Evolutionary conservation across 2,329 filamentous ascomycete species (phyloP).

Genomic region (Bipolaris bicolor): DNA sequence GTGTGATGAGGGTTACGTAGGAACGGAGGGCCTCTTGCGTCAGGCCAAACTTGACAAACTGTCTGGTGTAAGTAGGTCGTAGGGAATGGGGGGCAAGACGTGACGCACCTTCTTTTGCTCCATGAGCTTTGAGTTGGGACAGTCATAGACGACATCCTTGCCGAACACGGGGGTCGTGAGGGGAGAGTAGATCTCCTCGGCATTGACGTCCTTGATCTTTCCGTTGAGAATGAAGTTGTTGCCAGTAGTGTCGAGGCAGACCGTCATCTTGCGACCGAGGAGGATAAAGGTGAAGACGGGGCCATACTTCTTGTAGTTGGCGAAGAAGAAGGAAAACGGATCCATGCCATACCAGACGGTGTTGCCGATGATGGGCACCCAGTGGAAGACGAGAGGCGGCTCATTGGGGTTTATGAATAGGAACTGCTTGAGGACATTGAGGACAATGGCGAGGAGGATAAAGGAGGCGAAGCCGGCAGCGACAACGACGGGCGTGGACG

Average conservation of each 20-base stretch:
- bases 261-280: slow-evolving; percentile 87
- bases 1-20: slow-evolving; percentile 79
- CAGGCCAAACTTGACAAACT: slow-evolving; percentile 83
- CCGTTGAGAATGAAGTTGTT: slow-evolving; percentile 94
- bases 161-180: slow-evolving; percentile 77
- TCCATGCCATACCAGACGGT: slow-evolving; percentile 96
- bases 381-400: slow-evolving; percentile 68
- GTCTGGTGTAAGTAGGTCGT: slow-evolving; percentile 16
- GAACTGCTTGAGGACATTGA: slow-evolving; percentile 82
- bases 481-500: slow-evolving; percentile 54
- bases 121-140: slow-evolving; percentile 90
- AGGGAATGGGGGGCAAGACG: neutral
- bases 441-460: slow-evolving; percentile 64
- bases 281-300: slow-evolving; percentile 90
- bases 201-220: slow-evolving; percentile 86
- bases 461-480: slow-evolving; percentile 55
- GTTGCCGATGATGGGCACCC: slow-evolving; percentile 78
- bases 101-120: slow-evolving; percentile 85
- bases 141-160: slow-evolving; percentile 87
- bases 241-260: slow-evolving; percentile 78
- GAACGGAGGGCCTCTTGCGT: slow-evolving; percentile 75
- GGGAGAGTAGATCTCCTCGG: slow-evolving; percentile 87
- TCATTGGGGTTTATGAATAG: slow-evolving; percentile 79
- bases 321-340: slow-evolving; percentile 82
- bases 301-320: slow-evolving; percentile 79